Base-by-base conservation (phyloP, 2,329 filamentous ascomycete genomes). In the Endothia cerciana region DNA sequence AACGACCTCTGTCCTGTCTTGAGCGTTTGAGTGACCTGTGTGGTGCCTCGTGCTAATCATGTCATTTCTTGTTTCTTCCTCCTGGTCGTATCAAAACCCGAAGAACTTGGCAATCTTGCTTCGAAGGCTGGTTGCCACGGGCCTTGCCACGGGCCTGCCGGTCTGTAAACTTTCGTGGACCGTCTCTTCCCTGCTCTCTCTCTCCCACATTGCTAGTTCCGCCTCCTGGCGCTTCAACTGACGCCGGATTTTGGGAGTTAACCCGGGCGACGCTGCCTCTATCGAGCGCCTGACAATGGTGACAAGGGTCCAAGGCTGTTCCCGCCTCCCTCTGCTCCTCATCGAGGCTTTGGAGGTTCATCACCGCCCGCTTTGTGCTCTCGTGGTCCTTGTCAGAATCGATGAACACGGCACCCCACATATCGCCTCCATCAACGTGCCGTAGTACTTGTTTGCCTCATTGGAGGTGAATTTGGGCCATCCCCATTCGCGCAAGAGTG, bases 361-460 rank as follows among this genome's bases (percentile, higher is more conserved):
- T 55, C 8, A 55, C 7, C 1, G 28, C 51, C 30, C 13, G 28
- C 28, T 36, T 55, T 0, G 51, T 55, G 17, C 30, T 30, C 51
- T 55, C 51, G 8, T 36, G 30, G 17, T 55, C 7, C 51, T 55
- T 55, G 15, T 36, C 2, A 10, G 28, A 55, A n/a, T 55, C 51
- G 25, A 55, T n/a, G 7, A 33, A 55, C 15, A 55, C 51, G n/a
- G 15, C 51, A 11, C 28, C 51, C 28, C 25, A 33, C 4, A 55
- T 36, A 55, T 36, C 28, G 51, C 51, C 51, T 55, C 51, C 13
- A 55, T 5, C 28, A 55, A 22, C 28, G 51, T 33, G 51, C 51
- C 30, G 30, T 55, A 55, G 51, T 55, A 55, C 7, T 28, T 55
- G 28, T 28, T 11, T 28, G 51, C 25, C 28, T 17, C 17, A 4